Conservation (phyloP, 331 rosid genomes). For the Arachis monticola region DNA sequence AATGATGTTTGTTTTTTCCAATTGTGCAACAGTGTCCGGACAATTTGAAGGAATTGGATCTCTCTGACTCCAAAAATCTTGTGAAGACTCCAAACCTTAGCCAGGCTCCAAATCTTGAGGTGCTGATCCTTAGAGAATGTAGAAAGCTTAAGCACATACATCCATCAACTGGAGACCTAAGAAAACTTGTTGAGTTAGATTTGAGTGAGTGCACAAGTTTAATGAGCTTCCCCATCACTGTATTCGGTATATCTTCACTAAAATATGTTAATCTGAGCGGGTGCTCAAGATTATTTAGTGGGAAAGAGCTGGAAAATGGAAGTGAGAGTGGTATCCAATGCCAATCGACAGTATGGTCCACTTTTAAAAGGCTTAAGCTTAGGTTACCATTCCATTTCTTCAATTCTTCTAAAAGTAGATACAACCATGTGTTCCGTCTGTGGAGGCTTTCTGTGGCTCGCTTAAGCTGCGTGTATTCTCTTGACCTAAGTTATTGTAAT, state of each 20-base stretch:
- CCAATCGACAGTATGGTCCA: too few species aligned
- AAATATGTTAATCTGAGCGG: neutral
- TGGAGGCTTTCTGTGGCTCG: neutral
- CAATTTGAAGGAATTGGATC: neutral
- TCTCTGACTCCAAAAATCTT: neutral
- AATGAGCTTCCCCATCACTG: neutral
- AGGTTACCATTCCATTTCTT: neutral
- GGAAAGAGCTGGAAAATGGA: neutral
- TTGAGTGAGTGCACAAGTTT: neutral
- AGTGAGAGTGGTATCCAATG: too few species aligned
- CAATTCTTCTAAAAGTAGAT: too few species aligned
- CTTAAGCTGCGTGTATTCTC: neutral
- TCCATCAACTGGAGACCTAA: neutral
- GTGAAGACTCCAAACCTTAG: neutral
- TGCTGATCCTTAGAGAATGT: neutral
- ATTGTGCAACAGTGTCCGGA: neutral
- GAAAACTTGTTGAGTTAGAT: neutral
- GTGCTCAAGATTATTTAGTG: neutral
- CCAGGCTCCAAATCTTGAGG: neutral
- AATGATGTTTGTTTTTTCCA: neutral
- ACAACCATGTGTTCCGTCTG: neutral
- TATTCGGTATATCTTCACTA: neutral
- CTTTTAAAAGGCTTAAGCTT: too few species aligned
- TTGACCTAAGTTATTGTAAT: neutral
- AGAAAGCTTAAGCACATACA: neutral